phyloP scores from a whole-genome alignment of 352 stramenopile species.

The Pythium angustatum region DNA sequence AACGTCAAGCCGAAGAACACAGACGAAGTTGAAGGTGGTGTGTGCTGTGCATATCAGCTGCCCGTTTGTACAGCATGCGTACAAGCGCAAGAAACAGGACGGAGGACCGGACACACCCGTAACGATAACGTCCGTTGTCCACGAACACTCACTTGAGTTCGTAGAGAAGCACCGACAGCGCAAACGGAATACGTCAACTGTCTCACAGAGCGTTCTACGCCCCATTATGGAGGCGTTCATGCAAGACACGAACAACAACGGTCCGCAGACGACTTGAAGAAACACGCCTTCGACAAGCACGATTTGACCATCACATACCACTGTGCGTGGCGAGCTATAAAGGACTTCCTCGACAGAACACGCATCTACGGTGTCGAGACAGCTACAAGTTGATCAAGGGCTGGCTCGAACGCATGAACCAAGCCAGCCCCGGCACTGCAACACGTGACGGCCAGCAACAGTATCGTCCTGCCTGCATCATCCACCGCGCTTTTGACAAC shows the following conservation, averaged over 20 bases:
- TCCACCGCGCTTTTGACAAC: slow-evolving; percentile 2
- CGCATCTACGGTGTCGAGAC: not conserved
- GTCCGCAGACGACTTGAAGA: not conserved
- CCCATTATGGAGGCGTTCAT: not conserved
- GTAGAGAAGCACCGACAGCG: not conserved
- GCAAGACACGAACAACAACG: not conserved
- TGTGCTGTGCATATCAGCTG: not conserved
- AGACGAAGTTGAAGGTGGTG: slow-evolving; percentile 6
- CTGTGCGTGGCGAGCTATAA: not conserved
- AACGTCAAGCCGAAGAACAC: not conserved
- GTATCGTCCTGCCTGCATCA: too few relatives aligned
- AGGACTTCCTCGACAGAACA: not conserved
- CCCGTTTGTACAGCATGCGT: not conserved
- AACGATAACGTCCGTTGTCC: not conserved
- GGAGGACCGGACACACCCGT: not conserved
- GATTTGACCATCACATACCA: slow-evolving; percentile 1
- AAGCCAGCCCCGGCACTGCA: not conserved
- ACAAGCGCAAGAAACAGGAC: not conserved
- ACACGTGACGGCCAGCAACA: too few relatives aligned
- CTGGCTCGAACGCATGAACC: slow-evolving; percentile 1
- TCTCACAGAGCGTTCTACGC: not conserved
- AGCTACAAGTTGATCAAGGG: slow-evolving; percentile 1
- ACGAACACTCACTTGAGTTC: not conserved
- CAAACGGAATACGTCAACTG: not conserved
- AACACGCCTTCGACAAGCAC: not conserved